These are phyloP conservation scores for Batkoa obscura DNA, from an alignment of 371 early-diverging fungal genomes.

Conservation along the genomic window DNA sequence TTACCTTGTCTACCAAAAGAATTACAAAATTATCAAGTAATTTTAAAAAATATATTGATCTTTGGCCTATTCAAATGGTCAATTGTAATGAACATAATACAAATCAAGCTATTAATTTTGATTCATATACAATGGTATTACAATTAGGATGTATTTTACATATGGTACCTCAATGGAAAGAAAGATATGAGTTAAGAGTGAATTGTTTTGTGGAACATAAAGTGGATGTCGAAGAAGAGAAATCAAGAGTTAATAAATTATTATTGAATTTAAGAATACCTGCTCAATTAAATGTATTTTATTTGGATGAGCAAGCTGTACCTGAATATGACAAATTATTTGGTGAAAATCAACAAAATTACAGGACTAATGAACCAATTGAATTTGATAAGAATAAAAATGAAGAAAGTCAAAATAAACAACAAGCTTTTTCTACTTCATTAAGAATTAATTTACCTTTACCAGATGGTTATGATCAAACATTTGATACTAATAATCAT, in stretches of 20 bases:
- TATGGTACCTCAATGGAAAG: slow-evolving; percentile 33
- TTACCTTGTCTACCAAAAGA: slow-evolving; percentile 3
- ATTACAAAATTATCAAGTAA: slow-evolving; percentile 4
- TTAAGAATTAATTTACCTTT: slow-evolving; percentile 1
- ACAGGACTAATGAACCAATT: neutral
- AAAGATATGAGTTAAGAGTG: slow-evolving; percentile 24
- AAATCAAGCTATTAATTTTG: slow-evolving; percentile 27
- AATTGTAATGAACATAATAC: slow-evolving; percentile 4
- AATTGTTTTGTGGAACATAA: slow-evolving; percentile 35
- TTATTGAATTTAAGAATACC: slow-evolving; percentile 28
- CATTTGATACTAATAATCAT: too few relatives aligned
- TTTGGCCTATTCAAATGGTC: slow-evolving; percentile 35
- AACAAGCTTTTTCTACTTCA: neutral
- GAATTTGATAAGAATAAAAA: neutral
- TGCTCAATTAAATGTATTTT: slow-evolving; percentile 28
- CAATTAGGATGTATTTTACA: slow-evolving; percentile 46
- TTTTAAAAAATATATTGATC: slow-evolving; percentile 24
- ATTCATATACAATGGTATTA: slow-evolving; percentile 45
- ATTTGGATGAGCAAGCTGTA: slow-evolving; percentile 13
- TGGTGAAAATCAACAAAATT: neutral
- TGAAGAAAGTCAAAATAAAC: neutral
- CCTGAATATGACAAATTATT: neutral
- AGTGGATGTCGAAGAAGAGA: slow-evolving; percentile 26
- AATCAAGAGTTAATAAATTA: slow-evolving; percentile 18
- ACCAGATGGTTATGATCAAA: neutral